These are phyloP conservation scores for Stachybotrys chartarum DNA, from an alignment of 2,329 filamentous ascomycete species.

Conservation along the genomic window DNA sequence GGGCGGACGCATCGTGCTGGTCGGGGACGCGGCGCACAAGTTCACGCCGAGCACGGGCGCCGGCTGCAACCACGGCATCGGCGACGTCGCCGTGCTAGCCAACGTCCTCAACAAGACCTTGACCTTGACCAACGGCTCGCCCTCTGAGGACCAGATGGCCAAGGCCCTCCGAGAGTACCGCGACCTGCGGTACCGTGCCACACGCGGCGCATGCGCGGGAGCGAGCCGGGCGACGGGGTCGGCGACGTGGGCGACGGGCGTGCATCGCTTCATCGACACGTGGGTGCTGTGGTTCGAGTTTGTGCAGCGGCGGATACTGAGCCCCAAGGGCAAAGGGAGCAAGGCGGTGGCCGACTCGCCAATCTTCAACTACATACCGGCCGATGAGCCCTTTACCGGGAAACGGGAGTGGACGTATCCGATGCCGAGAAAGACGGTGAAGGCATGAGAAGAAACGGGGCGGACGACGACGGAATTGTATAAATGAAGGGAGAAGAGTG, in stretches of 20 bases:
- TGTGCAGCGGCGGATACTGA: neutral
- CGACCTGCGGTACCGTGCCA: neutral
- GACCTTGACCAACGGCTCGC: neutral
- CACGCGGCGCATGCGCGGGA: neutral
- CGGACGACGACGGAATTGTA: no score
- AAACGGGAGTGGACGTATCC: neutral
- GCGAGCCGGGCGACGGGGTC: neutral
- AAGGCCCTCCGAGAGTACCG: neutral
- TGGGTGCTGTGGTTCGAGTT: neutral
- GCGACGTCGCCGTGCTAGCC: constrained; percentile 20
- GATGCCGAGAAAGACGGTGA: neutral
- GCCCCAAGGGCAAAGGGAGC: neutral
- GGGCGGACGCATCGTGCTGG: constrained; percentile 24
- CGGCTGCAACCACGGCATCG: constrained; percentile 27
- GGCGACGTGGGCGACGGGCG: neutral
- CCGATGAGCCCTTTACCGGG: neutral
- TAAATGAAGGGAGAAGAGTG: no score
- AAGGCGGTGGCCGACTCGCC: neutral
- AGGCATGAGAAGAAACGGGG: neutral
- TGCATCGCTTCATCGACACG: neutral
- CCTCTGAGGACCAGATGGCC: neutral
- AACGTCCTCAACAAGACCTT: constrained; percentile 13
- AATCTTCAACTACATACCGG: neutral
- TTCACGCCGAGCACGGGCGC: constrained; percentile 26
- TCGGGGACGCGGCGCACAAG: constrained; percentile 29